Conservation (phyloP, 106 monocot genomes). For the Hemerocallis citrina region DNA sequence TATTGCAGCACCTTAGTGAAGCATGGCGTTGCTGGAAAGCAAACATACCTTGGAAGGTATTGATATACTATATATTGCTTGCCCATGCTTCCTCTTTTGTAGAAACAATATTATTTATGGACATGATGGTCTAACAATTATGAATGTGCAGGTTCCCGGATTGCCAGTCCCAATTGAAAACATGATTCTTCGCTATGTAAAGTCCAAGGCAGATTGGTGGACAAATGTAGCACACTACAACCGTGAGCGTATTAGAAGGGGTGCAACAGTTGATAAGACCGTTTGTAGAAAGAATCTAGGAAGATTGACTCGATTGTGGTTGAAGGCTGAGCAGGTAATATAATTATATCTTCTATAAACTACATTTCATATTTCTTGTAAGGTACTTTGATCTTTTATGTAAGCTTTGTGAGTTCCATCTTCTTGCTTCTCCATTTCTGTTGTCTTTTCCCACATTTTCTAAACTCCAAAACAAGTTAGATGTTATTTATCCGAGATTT, state of each 20-base stretch:
- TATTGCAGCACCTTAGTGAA: constrained; percentile 98
- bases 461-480: too few species aligned
- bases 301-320: constrained; percentile 94
- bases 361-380: background rate
- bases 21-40: constrained; percentile 99
- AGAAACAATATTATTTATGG: background rate
- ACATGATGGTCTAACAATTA: background rate
- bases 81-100: background rate
- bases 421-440: background rate
- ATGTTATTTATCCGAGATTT: background rate
- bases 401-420: background rate
- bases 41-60: constrained; percentile 99
- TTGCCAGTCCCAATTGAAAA: constrained; percentile 98
- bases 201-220: constrained; percentile 99
- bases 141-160: constrained; percentile 76
- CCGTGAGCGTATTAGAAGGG: constrained; percentile 97
- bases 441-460: background rate
- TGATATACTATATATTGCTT: background rate
- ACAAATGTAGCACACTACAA: constrained; percentile 99
- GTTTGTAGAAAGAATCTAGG: constrained; percentile 98
- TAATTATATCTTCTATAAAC: background rate
- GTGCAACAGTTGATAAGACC: constrained; percentile 98
- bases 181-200: constrained; percentile 99
- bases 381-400: background rate
- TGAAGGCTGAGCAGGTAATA: constrained; percentile 93